Evolutionary conservation across 148 eudicot genomes (phyloP).

Genomic region (Arbutus unedo): DNA sequence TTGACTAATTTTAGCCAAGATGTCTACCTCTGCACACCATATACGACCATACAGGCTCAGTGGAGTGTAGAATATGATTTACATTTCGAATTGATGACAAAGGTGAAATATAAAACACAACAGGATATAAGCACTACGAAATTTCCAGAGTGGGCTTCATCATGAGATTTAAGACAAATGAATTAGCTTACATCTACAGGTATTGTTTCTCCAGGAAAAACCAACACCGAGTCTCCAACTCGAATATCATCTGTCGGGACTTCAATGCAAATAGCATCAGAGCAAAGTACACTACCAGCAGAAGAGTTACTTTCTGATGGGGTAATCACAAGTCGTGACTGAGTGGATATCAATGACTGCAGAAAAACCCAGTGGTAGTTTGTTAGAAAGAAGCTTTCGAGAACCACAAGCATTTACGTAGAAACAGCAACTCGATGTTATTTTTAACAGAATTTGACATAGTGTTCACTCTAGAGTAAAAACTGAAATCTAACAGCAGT

Average conservation of each 20-base stretch:
- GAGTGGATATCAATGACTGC: conserved; percentile 85
- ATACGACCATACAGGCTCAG: background rate
- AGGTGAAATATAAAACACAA: background rate
- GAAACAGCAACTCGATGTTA: background rate
- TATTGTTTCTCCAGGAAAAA: conserved; percentile 93
- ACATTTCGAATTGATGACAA: background rate
- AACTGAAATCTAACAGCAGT: background rate
- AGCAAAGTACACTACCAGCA: conserved; percentile 49
- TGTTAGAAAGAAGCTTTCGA: conserved; percentile 16
- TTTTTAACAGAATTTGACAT: background rate
- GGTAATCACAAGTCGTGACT: conserved; percentile 79
- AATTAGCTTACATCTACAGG: conserved; percentile 79
- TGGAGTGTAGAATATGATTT: background rate
- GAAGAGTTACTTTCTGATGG: conserved; percentile 59
- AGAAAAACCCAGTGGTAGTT: conserved; percentile 19
- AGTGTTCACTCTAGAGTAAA: background rate
- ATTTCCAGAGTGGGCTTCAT: background rate
- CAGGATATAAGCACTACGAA: background rate
- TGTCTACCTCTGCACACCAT: background rate
- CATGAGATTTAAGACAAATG: conserved; percentile 11
- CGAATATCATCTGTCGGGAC: conserved; percentile 88
- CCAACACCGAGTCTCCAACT: conserved; percentile 75
- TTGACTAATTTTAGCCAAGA: background rate
- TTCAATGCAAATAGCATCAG: conserved; percentile 82
- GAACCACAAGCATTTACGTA: background rate